Percentiles rank a stretch among this genome's conserved stretches.
These are phyloP conservation scores for Allomyces macrogynus DNA, from an alignment of 192 early-diverging fungal genomes.

Conservation along the genomic window DNA sequence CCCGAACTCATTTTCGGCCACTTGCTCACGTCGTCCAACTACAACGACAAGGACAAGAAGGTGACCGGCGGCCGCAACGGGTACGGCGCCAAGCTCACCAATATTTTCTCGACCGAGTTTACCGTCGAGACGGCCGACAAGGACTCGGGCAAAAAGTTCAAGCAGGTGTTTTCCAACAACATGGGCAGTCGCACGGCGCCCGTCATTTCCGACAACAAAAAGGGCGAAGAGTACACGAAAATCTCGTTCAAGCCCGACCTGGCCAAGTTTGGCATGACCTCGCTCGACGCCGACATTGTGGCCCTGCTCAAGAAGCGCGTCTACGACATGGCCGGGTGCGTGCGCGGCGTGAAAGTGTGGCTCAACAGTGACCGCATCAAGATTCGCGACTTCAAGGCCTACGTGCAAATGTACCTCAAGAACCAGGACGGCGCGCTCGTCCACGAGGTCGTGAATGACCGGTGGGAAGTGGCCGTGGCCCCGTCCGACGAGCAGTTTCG, in stretches of 20 bases:
- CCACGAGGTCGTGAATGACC: constrained; percentile 52
- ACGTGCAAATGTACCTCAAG: constrained; percentile 58
- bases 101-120: constrained; percentile 91
- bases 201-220: constrained; percentile 40
- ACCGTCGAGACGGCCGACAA: constrained; percentile 78
- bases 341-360: constrained; percentile 63
- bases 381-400: constrained; percentile 77
- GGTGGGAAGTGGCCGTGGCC: constrained; percentile 88
- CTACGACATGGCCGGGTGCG: constrained; percentile 78
- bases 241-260: constrained; percentile 94
- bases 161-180: constrained; percentile 73
- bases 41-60: constrained; percentile 87
- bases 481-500: constrained; percentile 89
- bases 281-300: constrained; percentile 64
- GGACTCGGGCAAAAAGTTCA: constrained; percentile 44
- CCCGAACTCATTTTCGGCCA: constrained; percentile 97
- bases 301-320: constrained; percentile 77
- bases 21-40: constrained; percentile 89
- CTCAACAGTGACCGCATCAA: constrained; percentile 65
- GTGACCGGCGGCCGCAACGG: constrained; percentile 92
- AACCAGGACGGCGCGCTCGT: constrained; percentile 20
- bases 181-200: constrained; percentile 64
- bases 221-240: constrained; percentile 61
- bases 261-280: constrained; percentile 66
- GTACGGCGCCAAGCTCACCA: constrained; percentile 82